Conservation (phyloP, 208 protist species). For the Herpetomonas muscarum region DNA sequence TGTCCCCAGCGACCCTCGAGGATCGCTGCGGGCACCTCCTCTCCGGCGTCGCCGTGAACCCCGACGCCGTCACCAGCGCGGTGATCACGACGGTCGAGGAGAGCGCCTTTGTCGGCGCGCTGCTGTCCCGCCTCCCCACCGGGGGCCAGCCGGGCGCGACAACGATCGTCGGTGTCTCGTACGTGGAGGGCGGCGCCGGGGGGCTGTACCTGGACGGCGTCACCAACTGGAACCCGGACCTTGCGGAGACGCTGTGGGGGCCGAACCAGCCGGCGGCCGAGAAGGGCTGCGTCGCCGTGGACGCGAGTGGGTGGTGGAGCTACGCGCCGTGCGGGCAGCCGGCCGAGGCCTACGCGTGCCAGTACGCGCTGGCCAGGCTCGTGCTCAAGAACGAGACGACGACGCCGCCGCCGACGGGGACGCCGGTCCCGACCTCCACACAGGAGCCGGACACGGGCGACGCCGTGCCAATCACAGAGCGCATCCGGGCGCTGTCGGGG, state of each 20-base stretch:
- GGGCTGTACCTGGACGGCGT: conserved; percentile 49
- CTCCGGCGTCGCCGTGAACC: conserved; percentile 15
- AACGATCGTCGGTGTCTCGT: conserved; percentile 50
- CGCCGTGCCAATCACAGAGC: conserved; percentile 24
- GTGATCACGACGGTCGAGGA: conserved; percentile 32
- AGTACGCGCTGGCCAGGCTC: conserved; percentile 31
- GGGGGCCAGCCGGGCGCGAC: neutral
- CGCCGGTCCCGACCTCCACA: conserved; percentile 12
- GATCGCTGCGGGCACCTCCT: conserved; percentile 30
- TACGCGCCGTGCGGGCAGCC: conserved; percentile 37
- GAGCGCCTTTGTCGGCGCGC: conserved; percentile 38
- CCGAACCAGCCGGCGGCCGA: conserved; percentile 23
- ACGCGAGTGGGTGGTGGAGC: conserved; percentile 35
- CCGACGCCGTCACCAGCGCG: conserved; percentile 30
- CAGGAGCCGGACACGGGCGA: conserved; percentile 1
- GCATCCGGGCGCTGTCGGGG: conserved; percentile 39
- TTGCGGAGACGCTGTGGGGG: conserved; percentile 44
- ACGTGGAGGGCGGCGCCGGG: conserved; percentile 29
- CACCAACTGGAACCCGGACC: conserved; percentile 16
- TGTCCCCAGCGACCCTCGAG: conserved; percentile 44
- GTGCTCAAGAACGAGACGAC: conserved; percentile 14
- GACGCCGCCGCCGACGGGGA: conserved; percentile 9
- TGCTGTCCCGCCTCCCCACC: conserved; percentile 18
- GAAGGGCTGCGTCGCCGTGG: conserved; percentile 52
- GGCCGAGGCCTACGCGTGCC: conserved; percentile 32